phyloP scores from a whole-genome alignment of 257 asterid genomes.

The Nicotiana undulata region DNA sequence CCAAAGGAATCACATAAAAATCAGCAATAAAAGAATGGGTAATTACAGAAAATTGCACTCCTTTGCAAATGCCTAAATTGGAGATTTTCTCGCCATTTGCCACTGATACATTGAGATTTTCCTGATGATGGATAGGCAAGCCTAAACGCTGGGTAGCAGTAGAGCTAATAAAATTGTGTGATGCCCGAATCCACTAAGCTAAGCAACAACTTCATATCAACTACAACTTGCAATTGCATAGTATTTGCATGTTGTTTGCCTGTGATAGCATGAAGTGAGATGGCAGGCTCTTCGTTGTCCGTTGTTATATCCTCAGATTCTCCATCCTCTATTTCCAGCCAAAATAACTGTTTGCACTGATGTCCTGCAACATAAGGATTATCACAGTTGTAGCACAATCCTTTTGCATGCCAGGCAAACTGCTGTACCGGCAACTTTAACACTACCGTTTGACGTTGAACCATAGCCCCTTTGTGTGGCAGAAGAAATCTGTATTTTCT shows the following conservation, averaged over 20 bases:
- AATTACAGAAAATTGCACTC: not conserved
- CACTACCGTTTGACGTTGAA: not conserved
- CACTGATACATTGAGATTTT: not conserved
- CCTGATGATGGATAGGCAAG: not conserved
- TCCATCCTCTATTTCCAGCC: not conserved
- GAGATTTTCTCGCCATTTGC: not conserved
- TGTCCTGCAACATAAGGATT: not conserved
- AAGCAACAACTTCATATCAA: not conserved
- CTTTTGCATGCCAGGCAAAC: not conserved
- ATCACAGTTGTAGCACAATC: not conserved
- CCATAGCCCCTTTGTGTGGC: not conserved
- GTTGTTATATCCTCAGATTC: not conserved
- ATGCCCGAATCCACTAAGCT: not conserved
- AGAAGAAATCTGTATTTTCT: not conserved
- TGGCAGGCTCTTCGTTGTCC: not conserved
- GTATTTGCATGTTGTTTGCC: not conserved
- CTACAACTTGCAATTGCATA: not conserved
- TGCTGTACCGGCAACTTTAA: not conserved
- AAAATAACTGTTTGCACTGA: not conserved
- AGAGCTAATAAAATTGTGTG: not conserved
- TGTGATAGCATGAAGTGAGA: not conserved
- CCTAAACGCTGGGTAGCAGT: not conserved
- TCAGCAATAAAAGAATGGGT: not conserved
- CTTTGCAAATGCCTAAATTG: not conserved
- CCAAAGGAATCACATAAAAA: not conserved